Evolutionary conservation across 2,329 filamentous ascomycete species (phyloP).

Genomic region (Colletotrichum sp.): DNA sequence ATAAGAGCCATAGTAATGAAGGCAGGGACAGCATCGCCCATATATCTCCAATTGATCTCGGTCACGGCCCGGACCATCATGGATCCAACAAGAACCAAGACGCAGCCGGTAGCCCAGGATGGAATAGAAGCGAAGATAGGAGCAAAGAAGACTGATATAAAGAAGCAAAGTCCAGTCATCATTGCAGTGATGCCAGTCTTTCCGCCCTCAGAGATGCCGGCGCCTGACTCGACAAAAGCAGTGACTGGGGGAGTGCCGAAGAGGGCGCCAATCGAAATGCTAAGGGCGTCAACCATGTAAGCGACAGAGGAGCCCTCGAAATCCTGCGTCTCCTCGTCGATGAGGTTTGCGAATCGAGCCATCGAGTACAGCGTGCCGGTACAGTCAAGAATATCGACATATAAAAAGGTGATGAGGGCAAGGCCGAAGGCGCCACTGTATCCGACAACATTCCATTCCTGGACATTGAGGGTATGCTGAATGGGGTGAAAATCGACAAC

Average conservation of each 20-base stretch:
- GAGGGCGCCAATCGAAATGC: conserved; percentile 79
- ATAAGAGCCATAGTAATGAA: conserved; percentile 85
- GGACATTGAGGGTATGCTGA: conserved; percentile 68
- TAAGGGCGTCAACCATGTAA: conserved; percentile 81
- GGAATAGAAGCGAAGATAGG: conserved; percentile 91
- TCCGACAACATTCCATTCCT: conserved; percentile 73
- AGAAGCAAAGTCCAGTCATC: conserved; percentile 80
- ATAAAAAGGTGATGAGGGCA: conserved; percentile 86
- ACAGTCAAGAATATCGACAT: conserved; percentile 87
- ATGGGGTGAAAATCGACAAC: conserved; percentile 87
- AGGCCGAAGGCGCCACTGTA: conserved; percentile 80
- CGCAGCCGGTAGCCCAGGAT: conserved; percentile 87
- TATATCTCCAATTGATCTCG: conserved; percentile 89
- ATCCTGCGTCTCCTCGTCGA: conserved; percentile 83
- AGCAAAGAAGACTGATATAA: conserved; percentile 87
- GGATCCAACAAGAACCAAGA: conserved; percentile 85
- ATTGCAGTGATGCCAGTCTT: conserved; percentile 86
- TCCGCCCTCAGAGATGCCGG: conserved; percentile 87
- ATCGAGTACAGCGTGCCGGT: conserved; percentile 90
- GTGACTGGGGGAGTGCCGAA: conserved; percentile 83
- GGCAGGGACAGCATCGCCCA: conserved; percentile 83
- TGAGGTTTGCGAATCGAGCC: conserved; percentile 81
- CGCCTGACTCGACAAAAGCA: conserved; percentile 87
- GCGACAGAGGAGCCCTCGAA: conserved; percentile 86
- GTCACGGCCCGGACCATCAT: conserved; percentile 82